Base-by-base conservation (phyloP, 495 filamentous ascomycete species). In the Neurospora sp. region DNA sequence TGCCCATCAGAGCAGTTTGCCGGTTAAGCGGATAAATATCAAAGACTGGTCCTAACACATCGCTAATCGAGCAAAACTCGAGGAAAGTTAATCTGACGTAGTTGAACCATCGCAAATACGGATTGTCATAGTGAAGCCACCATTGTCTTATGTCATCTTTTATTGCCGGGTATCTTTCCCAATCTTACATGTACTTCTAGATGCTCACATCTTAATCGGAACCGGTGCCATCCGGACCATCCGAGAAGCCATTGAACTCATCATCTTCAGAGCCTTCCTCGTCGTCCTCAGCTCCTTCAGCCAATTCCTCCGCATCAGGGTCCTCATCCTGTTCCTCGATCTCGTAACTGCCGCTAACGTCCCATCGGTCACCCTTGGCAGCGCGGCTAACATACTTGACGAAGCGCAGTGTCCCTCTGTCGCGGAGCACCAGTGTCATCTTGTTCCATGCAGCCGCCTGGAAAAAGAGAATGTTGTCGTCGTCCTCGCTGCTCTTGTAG, bases 291-390 rank as follows among this genome's bases (percentile, higher is more conserved):
- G 71, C 74, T 39, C 72, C 80, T 1, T 75, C 81, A 0, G 74
- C 81, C 0, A 69, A 77, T 0, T 71, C 78, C 0, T 71, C 75
- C 0, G 79, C 80, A 4, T 75, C 79, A 0, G 77, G 78, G 27
- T 78, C 84, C 4, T 76, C 81, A 16, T 80, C 83, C 16, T 84
- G 84, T 16, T 81, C 82, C n/a, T 82, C 82, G 37, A 92, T 89
- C 71, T 87, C 87, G 79, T 87, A 91, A 20, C 83, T 90, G 2
- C 90, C 96, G 44, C 87, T 88, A 39, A 98, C 83, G 84, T 99
- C 96, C 94, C 95, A 99, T 44, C 96, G 87, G 82, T 98, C 96
- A 18, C 96, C 95, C 78, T 88, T 88, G 4, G 96, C 95, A 40
- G 83, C 86, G 18, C 83, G 85, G 84, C 92, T 94, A 44, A 98